Base-by-base conservation (phyloP, 306 rosid species). In the Malus asiatica region DNA sequence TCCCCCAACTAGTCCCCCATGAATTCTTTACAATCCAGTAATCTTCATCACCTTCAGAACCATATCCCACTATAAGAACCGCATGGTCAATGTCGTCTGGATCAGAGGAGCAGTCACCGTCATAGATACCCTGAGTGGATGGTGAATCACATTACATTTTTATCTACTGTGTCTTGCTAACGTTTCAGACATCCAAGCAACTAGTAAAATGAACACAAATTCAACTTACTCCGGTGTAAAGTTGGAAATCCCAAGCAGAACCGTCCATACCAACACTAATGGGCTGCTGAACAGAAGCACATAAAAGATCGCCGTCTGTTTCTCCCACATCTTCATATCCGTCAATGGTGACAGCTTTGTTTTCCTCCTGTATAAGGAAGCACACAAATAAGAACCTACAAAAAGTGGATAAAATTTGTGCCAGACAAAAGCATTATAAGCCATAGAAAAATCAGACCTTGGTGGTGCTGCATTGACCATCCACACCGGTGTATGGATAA, bases 11-110 rank as follows among this genome's bases (percentile, higher is more conserved):
- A 66, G 91, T 85, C 61, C 97, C 97, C 97, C 97, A 92, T 1
- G 97, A 92, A 83, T 92, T 92, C 82, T 92, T 92, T 27, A 84
- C 91, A 30, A 92, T 92, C 97, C 97, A 92, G 55, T 90, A 92
- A 84, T 92, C 96, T 70, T 87, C 90, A 65, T 45, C 83, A 25
- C 76, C 84, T 61, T 87, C 92, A 32, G 97, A 92, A 1, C 92
- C 96, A 68, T 90, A 92, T 11, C 97, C 97, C 35, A 92, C 92
- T 2, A 92, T 64, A 46, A 92, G 44, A 81, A 87, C 77, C 6
- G 96, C 97, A 64, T 92, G 97, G 84, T 92, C 93, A 75, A 90
- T 90, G 25, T 92, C 87, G 57, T 87, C 72, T 9, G 93, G 93
- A 69, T 92, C 38, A 40, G 86, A 76, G 4, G 97, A 92, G 80